These are phyloP conservation scores for Tetrahymena elliotti DNA, from an alignment of 73 alveolate species.

Conservation along the genomic window DNA sequence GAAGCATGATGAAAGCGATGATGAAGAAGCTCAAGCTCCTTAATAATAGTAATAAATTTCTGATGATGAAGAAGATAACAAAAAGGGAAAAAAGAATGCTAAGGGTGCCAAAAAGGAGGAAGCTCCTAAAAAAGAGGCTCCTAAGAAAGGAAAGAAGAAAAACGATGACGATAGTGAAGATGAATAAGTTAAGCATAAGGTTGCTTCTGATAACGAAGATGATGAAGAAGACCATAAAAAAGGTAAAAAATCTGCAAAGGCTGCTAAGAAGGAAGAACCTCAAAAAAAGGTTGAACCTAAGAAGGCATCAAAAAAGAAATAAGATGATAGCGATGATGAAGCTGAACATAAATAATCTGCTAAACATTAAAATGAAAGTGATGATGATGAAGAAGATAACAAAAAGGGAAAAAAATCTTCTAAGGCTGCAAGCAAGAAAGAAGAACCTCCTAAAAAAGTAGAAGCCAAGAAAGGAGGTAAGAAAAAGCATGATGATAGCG, in stretches of 20 bases:
- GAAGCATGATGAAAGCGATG: conserved; percentile 4
- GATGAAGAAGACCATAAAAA: conserved; percentile 2
- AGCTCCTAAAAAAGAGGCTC: neutral
- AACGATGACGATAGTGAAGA: neutral
- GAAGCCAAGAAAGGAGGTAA: conserved; percentile 7
- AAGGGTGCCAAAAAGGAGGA: neutral
- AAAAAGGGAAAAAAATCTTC: neutral
- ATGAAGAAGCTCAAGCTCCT: neutral
- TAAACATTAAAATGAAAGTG: neutral
- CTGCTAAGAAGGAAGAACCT: neutral
- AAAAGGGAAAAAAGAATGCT: neutral
- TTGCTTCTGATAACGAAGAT: neutral
- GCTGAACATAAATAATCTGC: neutral
- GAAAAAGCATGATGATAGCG: neutral
- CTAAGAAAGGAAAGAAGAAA: conserved; percentile 4
- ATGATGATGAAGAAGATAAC: neutral
- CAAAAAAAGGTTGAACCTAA: neutral
- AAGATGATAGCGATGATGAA: conserved; percentile 26
- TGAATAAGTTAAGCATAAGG: neutral
- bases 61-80: neutral
- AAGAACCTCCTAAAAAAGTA: neutral
- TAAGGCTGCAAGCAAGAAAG: neutral
- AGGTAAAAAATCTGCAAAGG: neutral
- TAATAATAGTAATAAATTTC: neutral
- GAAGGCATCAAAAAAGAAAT: neutral